Percentiles rank a stretch among this genome's conserved stretches.
These are phyloP conservation scores for Rachicladosporium sp. DNA, from an alignment of 2,329 filamentous ascomycete genomes.

Conservation along the genomic window DNA sequence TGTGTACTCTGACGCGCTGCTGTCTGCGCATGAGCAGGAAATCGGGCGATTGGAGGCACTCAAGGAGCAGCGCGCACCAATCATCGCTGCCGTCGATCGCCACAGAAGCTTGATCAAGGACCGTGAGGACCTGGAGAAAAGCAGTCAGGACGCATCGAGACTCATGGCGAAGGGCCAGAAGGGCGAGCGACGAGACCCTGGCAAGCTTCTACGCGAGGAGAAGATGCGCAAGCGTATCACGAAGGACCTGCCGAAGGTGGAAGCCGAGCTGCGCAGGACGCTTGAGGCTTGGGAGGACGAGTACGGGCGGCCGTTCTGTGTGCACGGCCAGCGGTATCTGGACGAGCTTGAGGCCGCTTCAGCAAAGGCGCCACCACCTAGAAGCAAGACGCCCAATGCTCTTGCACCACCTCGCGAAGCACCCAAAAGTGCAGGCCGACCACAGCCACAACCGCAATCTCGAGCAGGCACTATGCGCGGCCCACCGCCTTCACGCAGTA, in stretches of 20 bases:
- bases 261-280: constrained; percentile 67
- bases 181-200: constrained; percentile 87
- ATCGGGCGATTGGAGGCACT: constrained; percentile 70
- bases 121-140: constrained; percentile 73
- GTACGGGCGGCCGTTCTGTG: constrained; percentile 82
- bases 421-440: constrained; percentile 18
- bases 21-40: constrained; percentile 90
- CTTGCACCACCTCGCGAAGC: constrained; percentile 15
- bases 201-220: constrained; percentile 85
- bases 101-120: constrained; percentile 75
- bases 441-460: constrained; percentile 13
- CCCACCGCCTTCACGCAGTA: constrained; percentile 28
- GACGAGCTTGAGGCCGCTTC: constrained; percentile 63
- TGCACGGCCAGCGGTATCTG: constrained; percentile 83
- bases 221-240: constrained; percentile 97
- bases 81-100: constrained; percentile 67
- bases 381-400: constrained; percentile 52
- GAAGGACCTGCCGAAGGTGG: constrained; percentile 88
- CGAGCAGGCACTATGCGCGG: constrained; percentile 30
- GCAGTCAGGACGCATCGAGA: constrained; percentile 87
- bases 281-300: constrained; percentile 86
- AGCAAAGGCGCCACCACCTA: constrained; percentile 42
- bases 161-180: constrained; percentile 85
- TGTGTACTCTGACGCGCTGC: constrained; percentile 87
- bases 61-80: constrained; percentile 76